Base-by-base conservation (phyloP, 2,329 filamentous ascomycete species). In the Thyridium curvatum region DNA sequence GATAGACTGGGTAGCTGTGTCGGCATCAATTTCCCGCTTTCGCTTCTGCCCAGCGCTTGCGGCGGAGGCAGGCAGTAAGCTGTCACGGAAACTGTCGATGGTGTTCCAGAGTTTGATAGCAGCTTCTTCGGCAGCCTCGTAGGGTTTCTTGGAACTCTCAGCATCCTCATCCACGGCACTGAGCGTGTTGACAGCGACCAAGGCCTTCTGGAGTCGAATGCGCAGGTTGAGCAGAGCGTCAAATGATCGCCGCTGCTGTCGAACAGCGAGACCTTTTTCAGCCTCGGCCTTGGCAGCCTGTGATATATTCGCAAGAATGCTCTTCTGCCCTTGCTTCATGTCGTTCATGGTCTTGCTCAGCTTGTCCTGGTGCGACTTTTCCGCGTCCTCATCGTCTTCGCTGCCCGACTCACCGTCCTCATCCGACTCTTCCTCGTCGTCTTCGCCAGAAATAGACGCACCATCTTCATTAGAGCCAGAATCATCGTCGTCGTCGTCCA, bases 131-230 rank as follows among this genome's bases (percentile, higher is more conserved):
- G 90, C 90, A 0, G 85, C 85, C 48, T 73, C 78, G 65, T 71
- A 94, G 52, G 62, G 81, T 26, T 26, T 26, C 21, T 26, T 26
- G 21, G 21, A 26, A 6, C 6, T 26, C 56, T 74, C 65, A 12
- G 60, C 60, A 1, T 71, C 64, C 3, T 67, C 56, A 10, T 66
- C 61, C 2, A 72, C 49, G 1, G 66, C 55, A 13, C 72, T 60
- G 31, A 94, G 69, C 1, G 88, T 84, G 59, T 96, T 96, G 18
- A 83, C 77, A 0, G 86, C 82, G 13, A 93, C 76, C 12, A 98
- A 65, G 2, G 86, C 88, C 60, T 96, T 97, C 60, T 98, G 94
- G 14, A 98, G 66, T 44, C 91, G 86, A 54, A 98, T 96, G 15
- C 93, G 82, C 12, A 89, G 77, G 62, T 95, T 94, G 26, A 98